Conservation (phyloP, 2,329 filamentous ascomycete genomes). For the Trichoderma hamatum region DNA sequence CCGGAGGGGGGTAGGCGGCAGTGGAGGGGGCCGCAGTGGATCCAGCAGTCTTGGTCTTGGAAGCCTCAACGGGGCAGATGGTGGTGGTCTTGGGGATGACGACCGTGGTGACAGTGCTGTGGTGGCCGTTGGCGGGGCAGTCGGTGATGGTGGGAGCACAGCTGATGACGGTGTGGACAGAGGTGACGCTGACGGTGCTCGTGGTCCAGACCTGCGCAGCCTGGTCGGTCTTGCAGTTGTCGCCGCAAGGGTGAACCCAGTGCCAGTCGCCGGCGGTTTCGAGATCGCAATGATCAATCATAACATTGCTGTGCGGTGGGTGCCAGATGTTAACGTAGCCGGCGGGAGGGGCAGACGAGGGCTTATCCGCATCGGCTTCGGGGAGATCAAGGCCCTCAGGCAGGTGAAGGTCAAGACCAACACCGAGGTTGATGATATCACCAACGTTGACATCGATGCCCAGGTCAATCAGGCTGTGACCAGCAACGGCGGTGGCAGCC, state of each 20-base stretch:
- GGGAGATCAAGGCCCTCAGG: conserved; percentile 24
- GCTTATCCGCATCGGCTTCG: conserved; percentile 31
- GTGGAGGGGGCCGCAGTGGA: conserved; percentile 8
- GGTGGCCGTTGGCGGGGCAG: conserved; percentile 45
- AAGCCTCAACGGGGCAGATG: conserved; percentile 48
- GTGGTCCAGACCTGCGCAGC: conserved; percentile 44
- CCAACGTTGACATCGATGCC: conserved; percentile 5
- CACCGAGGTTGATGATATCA: conserved; percentile 28
- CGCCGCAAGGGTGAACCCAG: conserved; percentile 41
- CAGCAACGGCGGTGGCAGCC: conserved; percentile 27
- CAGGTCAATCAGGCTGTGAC: conserved; percentile 24
- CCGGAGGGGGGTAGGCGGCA: conserved; percentile 11
- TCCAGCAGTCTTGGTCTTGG: conserved; percentile 27
- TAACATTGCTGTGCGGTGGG: conserved; percentile 41
- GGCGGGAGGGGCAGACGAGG: conserved; percentile 32
- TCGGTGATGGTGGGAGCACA: conserved; percentile 42
- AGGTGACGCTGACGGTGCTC: conserved; percentile 47
- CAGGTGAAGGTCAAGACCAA: conserved; percentile 30
- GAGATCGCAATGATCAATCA: conserved; percentile 44
- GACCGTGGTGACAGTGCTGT: conserved; percentile 40
- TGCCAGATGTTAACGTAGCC: conserved; percentile 42
- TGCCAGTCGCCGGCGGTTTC: conserved; percentile 40
- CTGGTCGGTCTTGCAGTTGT: conserved; percentile 31
- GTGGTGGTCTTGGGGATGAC: conserved; percentile 47
- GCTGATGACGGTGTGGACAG: conserved; percentile 45